Conservation (phyloP, 345 rosid species). For the Pistacia atlantica region DNA sequence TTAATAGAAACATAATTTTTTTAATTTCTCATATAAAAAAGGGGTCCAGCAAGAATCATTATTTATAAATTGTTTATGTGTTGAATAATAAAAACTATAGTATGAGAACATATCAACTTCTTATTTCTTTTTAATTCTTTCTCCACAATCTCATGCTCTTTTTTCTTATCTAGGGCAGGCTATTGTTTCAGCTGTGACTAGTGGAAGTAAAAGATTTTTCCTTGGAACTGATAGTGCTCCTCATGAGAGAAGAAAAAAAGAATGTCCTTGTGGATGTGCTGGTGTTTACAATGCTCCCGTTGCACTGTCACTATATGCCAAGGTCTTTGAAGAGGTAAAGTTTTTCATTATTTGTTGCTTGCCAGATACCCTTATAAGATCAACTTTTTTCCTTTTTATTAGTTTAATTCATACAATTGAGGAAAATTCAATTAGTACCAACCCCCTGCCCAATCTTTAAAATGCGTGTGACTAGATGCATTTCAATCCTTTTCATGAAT, state of each 20-base stretch:
- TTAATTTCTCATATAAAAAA: too few species aligned
- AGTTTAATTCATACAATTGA: neutral
- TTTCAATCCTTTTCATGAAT: neutral
- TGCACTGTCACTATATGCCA: conserved; percentile 71
- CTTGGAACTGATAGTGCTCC: conserved; percentile 99
- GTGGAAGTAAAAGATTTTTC: conserved; percentile 86
- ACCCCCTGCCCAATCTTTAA: neutral
- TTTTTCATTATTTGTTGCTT: conserved; percentile 17
- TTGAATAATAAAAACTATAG: neutral
- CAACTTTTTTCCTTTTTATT: neutral
- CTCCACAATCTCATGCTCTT: conserved; percentile 9
- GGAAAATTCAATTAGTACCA: neutral
- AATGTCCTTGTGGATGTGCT: conserved; percentile 90
- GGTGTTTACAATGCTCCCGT: conserved; percentile 80
- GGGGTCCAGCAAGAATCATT: conserved; percentile 32
- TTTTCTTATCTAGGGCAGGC: conserved; percentile 63
- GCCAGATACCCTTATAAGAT: neutral
- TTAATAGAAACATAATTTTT: too few species aligned
- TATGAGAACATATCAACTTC: neutral
- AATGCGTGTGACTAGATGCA: neutral
- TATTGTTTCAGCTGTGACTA: conserved; percentile 83
- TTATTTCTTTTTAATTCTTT: neutral
- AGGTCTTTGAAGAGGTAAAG: conserved; percentile 78
- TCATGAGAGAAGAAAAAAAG: conserved; percentile 80
- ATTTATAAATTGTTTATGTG: conserved; percentile 22